phyloP scores from a whole-genome alignment of 2,329 filamentous ascomycete species.

The Sarocladium strictum region DNA sequence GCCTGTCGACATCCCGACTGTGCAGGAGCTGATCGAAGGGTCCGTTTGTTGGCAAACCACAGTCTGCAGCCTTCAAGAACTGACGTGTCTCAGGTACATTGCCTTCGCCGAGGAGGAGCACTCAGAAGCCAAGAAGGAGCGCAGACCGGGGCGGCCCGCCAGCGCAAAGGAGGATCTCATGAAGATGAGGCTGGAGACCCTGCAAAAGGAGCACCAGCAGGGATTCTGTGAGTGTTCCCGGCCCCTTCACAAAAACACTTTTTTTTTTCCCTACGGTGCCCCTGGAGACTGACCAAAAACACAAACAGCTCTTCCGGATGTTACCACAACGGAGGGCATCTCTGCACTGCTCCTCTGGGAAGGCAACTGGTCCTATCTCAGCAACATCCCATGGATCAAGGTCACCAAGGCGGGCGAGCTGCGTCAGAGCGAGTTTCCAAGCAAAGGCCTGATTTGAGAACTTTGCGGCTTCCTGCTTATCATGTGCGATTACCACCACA shows the following conservation, averaged over 20 bases:
- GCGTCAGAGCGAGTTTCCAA: conserved; percentile 72
- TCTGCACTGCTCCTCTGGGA: conserved; percentile 68
- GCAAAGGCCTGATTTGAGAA: conserved; percentile 32
- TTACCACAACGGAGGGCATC: conserved; percentile 61
- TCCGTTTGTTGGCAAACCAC: conserved; percentile 28
- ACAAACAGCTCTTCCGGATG: conserved; percentile 63
- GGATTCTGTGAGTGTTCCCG: conserved; percentile 82
- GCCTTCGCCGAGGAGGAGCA: conserved; percentile 62
- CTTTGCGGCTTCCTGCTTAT: neutral
- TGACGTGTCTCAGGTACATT: conserved; percentile 42
- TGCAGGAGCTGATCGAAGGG: conserved; percentile 58
- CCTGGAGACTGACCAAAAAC: neutral
- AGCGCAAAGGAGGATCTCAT: conserved; percentile 72
- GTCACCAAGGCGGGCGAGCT: conserved; percentile 59
- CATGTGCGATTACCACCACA: neutral
- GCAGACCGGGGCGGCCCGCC: conserved; percentile 73
- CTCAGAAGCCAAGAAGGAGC: conserved; percentile 56
- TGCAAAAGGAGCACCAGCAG: conserved; percentile 73
- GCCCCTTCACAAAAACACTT: too few species aligned
- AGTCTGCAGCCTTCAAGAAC: conserved; percentile 13
- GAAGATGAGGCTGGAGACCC: conserved; percentile 60
- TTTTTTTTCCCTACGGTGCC: neutral
- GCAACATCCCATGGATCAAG: conserved; percentile 70
- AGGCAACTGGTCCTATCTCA: conserved; percentile 75
- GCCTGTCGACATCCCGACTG: conserved; percentile 46